These are phyloP conservation scores for Suillus brevipes DNA, from an alignment of 768 basidiomycete species.

Conservation along the genomic window DNA sequence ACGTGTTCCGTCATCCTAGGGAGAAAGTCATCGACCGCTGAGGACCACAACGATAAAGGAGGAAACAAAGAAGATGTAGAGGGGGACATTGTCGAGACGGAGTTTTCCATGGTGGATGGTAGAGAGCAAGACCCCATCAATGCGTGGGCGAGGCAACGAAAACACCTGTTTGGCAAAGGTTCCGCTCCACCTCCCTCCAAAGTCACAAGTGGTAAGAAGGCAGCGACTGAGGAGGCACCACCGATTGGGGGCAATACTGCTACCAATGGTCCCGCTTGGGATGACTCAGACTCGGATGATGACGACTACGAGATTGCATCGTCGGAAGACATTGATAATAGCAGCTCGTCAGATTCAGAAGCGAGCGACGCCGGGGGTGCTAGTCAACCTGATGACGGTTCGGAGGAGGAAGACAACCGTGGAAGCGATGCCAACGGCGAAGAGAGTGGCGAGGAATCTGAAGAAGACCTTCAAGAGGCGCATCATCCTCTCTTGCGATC, in stretches of 20 bases:
- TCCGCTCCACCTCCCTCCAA: not conserved
- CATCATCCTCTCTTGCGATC: slow-evolving; percentile 64
- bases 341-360: slow-evolving; percentile 41
- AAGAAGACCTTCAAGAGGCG: slow-evolving; percentile 49
- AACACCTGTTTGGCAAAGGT: slow-evolving; percentile 54
- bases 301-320: slow-evolving; percentile 35
- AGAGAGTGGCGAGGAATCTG: slow-evolving; percentile 38
- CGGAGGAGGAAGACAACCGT: slow-evolving; percentile 31
- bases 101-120: slow-evolving; percentile 72
- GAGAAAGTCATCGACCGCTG: slow-evolving; percentile 27
- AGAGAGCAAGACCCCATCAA: slow-evolving; percentile 64
- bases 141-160: slow-evolving; percentile 62
- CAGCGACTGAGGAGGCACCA: slow-evolving; percentile 3
- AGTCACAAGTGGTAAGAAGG: slow-evolving; percentile 9
- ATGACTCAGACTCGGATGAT: slow-evolving; percentile 37
- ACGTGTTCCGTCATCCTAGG: slow-evolving; percentile 64
- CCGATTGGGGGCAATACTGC: slow-evolving; percentile 14
- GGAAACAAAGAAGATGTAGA: slow-evolving; percentile 40
- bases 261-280: slow-evolving; percentile 29
- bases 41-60: not conserved
- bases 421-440: slow-evolving; percentile 35
- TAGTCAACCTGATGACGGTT: slow-evolving; percentile 25
- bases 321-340: slow-evolving; percentile 48
- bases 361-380: slow-evolving; percentile 25
- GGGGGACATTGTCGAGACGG: slow-evolving; percentile 55